phyloP scores from a whole-genome alignment of 805 yeast genomes.

The Kregervanrija delftensis region DNA sequence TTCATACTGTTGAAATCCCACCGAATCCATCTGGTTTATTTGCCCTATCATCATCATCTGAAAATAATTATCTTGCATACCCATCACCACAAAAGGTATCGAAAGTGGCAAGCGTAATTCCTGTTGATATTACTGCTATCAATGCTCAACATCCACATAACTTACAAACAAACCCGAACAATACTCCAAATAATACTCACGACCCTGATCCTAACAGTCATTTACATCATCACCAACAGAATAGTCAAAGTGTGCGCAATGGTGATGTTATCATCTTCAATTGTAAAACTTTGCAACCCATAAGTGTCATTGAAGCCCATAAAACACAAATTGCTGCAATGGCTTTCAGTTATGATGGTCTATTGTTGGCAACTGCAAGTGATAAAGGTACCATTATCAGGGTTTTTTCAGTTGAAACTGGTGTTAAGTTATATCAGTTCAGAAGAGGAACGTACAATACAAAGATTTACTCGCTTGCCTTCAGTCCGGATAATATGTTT shows the following conservation, averaged over 20 bases:
- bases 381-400: conserved; percentile 87
- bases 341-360: conserved; percentile 69
- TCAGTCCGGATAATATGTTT: conserved; percentile 68
- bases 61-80: conserved; percentile 55
- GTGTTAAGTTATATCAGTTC: conserved; percentile 67
- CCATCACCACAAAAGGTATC: conserved; percentile 64
- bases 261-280: conserved; percentile 84
- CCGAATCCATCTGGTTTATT: conserved; percentile 54
- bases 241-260: conserved; percentile 26
- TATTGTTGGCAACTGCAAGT: conserved; percentile 84
- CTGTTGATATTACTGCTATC: conserved; percentile 3
- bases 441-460: conserved; percentile 89
- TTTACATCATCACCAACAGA: too few species aligned
- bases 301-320: conserved; percentile 87
- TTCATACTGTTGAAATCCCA: conserved; percentile 65
- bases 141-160: conserved; percentile 12
- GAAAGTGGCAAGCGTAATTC: conserved; percentile 11
- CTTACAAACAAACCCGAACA: background rate
- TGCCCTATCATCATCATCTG: conserved; percentile 49
- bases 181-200: conserved; percentile 1
- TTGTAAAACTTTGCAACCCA: conserved; percentile 65
- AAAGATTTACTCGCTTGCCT: conserved; percentile 70
- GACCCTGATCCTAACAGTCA: background rate
- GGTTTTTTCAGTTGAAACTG: conserved; percentile 71
- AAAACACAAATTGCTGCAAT: conserved; percentile 70